Percentiles rank a stretch among this genome's conserved stretches.
phyloP scores from a whole-genome alignment of 176 grass and related monocot genomes.

The Stipa capillata region DNA sequence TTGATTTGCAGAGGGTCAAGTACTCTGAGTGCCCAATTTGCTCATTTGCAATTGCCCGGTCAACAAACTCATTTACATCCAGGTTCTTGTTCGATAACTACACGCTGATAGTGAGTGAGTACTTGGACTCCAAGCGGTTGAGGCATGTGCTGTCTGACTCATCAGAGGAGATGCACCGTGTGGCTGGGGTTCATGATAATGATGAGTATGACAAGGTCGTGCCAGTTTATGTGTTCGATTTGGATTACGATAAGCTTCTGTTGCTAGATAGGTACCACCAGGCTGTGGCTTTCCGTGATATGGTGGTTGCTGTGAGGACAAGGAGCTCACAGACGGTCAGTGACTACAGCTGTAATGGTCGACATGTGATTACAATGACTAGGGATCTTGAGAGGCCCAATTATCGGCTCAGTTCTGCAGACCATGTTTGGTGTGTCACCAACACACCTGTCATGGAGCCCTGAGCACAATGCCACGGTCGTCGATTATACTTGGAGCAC shows the following conservation, averaged over 20 bases:
- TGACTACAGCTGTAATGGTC: constrained; percentile 94
- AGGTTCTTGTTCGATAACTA: constrained; percentile 96
- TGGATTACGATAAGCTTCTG: constrained; percentile 77
- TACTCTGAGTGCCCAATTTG: constrained; percentile 72
- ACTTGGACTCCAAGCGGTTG: constrained; percentile 87
- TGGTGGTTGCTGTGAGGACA: constrained; percentile 89
- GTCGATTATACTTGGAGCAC: constrained; percentile 94
- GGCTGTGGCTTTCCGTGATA: constrained; percentile 73
- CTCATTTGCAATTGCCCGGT: constrained; percentile 64
- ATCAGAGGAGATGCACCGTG: constrained; percentile 49
- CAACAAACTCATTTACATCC: constrained; percentile 65
- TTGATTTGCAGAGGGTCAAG: constrained; percentile 42
- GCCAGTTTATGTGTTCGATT: constrained; percentile 87
- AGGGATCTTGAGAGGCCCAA: constrained; percentile 69
- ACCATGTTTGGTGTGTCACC: constrained; percentile 91
- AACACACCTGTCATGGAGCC: constrained; percentile 73
- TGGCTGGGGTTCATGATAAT: constrained; percentile 43
- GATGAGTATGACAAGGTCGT: constrained; percentile 58
- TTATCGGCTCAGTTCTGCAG: constrained; percentile 78
- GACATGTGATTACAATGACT: constrained; percentile 69
- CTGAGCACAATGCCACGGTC: constrained; percentile 52
- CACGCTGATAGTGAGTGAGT: constrained; percentile 80
- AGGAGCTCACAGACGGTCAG: constrained; percentile 81
- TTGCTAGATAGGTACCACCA: constrained; percentile 83
- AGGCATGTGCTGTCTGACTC: constrained; percentile 84